Evolutionary conservation across 495 filamentous ascomycete species (phyloP).

Genomic region (Penicillium alfredii): DNA sequence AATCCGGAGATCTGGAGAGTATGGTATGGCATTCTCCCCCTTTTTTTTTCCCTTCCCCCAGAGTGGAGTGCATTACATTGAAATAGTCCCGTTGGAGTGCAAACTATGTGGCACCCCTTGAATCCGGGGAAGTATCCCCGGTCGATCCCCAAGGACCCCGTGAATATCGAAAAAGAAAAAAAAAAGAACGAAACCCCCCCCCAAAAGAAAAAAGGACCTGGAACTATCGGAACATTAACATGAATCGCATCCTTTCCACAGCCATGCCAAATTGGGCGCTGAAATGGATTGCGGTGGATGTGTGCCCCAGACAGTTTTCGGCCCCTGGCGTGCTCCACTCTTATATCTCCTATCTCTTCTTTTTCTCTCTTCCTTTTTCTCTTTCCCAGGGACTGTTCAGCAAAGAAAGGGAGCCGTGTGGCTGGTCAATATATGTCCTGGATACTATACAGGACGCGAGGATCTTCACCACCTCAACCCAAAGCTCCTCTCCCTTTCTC

Average conservation of each 20-base stretch:
- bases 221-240: not conserved
- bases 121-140: constrained; percentile 3
- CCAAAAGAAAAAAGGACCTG: constrained; percentile 6
- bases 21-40: too few relatives aligned
- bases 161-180: constrained; percentile 1
- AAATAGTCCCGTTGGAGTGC: not conserved
- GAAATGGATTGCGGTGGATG: too few relatives aligned
- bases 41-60: too few relatives aligned
- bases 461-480: not conserved
- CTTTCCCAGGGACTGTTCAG: too few relatives aligned
- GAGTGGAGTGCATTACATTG: too few relatives aligned
- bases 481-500: too few relatives aligned
- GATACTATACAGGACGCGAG: not conserved
- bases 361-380: too few relatives aligned
- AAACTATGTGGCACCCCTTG: constrained; percentile 1
- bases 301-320: constrained; percentile 7
- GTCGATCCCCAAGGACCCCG: constrained; percentile 1
- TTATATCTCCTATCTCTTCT: not conserved
- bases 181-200: constrained; percentile 1
- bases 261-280: not conserved
- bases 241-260: constrained; percentile 2
- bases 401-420: too few relatives aligned
- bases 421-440: constrained; percentile 1
- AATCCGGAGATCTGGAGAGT: too few relatives aligned
- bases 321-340: constrained; percentile 5